Base-by-base conservation (phyloP, 495 filamentous ascomycete genomes). In the Halenospora varia region DNA sequence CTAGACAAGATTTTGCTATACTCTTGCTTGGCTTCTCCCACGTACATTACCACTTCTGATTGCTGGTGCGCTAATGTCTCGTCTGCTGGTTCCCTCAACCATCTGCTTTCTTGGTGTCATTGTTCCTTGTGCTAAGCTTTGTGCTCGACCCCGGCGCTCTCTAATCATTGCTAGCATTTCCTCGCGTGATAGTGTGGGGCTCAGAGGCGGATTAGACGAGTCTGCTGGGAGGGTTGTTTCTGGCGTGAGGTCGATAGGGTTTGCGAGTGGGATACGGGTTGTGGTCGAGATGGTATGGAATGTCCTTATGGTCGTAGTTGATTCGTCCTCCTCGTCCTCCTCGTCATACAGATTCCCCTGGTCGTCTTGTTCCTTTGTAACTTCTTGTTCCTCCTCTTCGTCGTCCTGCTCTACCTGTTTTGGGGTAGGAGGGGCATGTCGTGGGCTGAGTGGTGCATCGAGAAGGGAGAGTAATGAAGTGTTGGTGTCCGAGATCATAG, bases 101-200 rank as follows among this genome's bases (percentile, higher is more conserved):
- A 72, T 73, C 61, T 73, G 75, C 53, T 67, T 70, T 15, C 65
- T 58, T 0, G 77, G 75, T n/a, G 77, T 78, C 41, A 73, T 64
- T 13, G 70, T 59, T 39, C 70, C 69, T 54, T 76, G 68, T 10
- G 69, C 70, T 11, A 73, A 59, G 61, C 75, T 76, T 25, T 72
- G 60, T 25, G 77, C 78, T 17, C 81, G 68, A 2, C 74, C 80
- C 25, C 81, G 66, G 0, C 80, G 71, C 60, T 80, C 77, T 42
- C 74, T 67, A 50, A 84, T 83, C 71, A 77, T 72, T 18, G 74
- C 78, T 2, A 84, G 70, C n/a, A 78, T 78, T 66, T 84, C 68
- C 66, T 84, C 81, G 50, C 80, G 70, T 25, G 77, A 76, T 77
- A 83, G 79, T 39, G 78, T 82, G 8, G 78, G 79, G 45, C 73